phyloP scores from a whole-genome alignment of 345 rosid species.

The Salix suchowensis region DNA sequence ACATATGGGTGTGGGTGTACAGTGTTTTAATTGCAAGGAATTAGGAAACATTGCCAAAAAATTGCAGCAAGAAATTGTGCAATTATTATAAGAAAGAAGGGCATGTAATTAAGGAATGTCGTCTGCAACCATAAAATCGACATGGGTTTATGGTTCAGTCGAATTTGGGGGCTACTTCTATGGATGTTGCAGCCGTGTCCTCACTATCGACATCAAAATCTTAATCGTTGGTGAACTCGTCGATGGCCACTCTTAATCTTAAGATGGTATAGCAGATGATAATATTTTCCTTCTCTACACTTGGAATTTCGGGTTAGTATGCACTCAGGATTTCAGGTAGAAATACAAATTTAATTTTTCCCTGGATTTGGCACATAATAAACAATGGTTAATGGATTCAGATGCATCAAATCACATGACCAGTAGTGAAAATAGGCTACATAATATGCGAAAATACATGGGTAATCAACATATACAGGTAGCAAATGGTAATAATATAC shows the following conservation, averaged over 20 bases:
- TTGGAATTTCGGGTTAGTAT: fast-evolving
- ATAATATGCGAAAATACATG: no score
- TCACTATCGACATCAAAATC: background rate
- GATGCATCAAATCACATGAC: background rate
- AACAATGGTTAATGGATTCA: background rate
- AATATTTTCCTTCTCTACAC: background rate
- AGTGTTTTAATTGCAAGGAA: background rate
- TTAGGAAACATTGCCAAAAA: background rate
- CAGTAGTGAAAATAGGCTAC: no score
- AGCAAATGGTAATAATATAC: background rate
- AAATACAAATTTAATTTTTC: no score
- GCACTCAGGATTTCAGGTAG: no score
- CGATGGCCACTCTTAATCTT: no score
- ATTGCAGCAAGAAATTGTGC: background rate
- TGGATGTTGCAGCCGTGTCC: background rate
- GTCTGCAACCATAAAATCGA: no score
- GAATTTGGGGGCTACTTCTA: no score
- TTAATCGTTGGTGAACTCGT: no score
- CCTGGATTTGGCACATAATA: no score
- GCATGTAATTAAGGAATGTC: background rate
- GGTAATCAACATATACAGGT: background rate
- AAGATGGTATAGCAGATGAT: background rate
- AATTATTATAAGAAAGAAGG: no score
- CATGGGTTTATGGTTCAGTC: no score
- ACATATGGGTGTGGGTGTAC: background rate